These are phyloP conservation scores for Clitoria ternatea DNA, from an alignment of 306 rosid species.

Conservation along the genomic window DNA sequence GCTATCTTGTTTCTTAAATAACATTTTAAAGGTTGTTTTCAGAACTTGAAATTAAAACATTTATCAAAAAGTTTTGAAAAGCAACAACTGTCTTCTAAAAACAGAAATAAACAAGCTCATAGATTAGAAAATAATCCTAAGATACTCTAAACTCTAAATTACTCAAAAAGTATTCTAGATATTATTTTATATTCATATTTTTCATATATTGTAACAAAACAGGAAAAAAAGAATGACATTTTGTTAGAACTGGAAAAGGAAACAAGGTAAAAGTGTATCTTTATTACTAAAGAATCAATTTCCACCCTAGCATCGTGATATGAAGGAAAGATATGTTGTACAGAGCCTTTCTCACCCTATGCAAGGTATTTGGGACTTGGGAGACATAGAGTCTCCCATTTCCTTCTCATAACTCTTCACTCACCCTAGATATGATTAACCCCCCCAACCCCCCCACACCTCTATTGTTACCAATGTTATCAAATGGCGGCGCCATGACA, in stretches of 20 bases:
- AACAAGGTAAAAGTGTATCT: not conserved
- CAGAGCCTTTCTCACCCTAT: not conserved
- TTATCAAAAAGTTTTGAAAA: not conserved
- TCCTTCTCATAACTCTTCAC: not conserved
- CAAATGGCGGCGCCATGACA: no score
- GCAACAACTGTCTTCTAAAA: not conserved
- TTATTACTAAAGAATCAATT: not conserved
- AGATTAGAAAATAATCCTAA: not conserved
- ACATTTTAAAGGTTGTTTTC: not conserved
- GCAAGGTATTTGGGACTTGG: not conserved
- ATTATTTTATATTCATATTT: no score
- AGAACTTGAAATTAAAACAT: not conserved
- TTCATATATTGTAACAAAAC: not conserved
- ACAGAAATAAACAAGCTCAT: not conserved
- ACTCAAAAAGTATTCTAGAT: no score
- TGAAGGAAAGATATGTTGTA: not conserved
- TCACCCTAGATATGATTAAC: not conserved
- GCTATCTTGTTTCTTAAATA: no score
- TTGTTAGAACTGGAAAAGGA: not conserved
- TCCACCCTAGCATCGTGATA: not conserved
- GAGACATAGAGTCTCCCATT: not conserved
- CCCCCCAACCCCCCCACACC: not conserved
- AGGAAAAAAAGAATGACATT: not conserved
- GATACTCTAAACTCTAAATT: no score
- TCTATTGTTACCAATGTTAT: no score